phyloP scores from a whole-genome alignment of 306 rosid species.

The Citrullus mucosospermus region DNA sequence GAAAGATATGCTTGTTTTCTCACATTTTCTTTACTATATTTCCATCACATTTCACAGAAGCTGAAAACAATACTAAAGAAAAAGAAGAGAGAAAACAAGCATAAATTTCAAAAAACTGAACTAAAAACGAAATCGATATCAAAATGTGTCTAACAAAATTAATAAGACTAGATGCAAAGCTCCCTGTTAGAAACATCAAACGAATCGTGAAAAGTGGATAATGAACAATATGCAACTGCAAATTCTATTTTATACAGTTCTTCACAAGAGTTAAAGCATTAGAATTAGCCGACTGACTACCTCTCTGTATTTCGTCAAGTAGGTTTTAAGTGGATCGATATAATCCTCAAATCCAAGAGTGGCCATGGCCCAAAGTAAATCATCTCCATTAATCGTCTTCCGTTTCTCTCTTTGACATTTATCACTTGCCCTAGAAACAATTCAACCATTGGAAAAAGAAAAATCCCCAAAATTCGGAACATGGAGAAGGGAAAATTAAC shows the following conservation, averaged over 20 bases:
- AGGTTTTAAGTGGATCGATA: conserved; percentile 79
- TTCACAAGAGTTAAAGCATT: background rate
- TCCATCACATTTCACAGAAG: too few relatives aligned
- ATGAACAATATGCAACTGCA: background rate
- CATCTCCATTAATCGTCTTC: conserved; percentile 92
- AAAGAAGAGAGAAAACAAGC: too few relatives aligned
- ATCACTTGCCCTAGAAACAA: conserved; percentile 70
- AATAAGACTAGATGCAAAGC: background rate
- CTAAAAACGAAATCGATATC: too few relatives aligned
- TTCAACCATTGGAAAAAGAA: conserved; percentile 3
- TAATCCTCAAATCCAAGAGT: conserved; percentile 91
- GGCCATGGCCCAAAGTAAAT: conserved; percentile 98
- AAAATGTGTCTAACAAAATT: too few relatives aligned
- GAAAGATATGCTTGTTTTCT: too few relatives aligned
- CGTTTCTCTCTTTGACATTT: conserved; percentile 98
- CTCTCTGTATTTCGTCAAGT: conserved; percentile 80
- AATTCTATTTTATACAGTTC: background rate
- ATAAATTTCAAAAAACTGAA: too few relatives aligned
- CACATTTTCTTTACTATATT: too few relatives aligned
- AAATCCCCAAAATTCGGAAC: background rate
- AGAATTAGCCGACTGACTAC: conserved; percentile 14
- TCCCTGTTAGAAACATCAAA: background rate
- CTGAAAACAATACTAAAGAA: too few relatives aligned
- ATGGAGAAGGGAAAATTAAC: background rate
- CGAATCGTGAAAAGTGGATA: background rate